These are phyloP conservation scores for Bipolaris gigantea DNA, from an alignment of 2,329 filamentous ascomycete genomes.

Conservation along the genomic window DNA sequence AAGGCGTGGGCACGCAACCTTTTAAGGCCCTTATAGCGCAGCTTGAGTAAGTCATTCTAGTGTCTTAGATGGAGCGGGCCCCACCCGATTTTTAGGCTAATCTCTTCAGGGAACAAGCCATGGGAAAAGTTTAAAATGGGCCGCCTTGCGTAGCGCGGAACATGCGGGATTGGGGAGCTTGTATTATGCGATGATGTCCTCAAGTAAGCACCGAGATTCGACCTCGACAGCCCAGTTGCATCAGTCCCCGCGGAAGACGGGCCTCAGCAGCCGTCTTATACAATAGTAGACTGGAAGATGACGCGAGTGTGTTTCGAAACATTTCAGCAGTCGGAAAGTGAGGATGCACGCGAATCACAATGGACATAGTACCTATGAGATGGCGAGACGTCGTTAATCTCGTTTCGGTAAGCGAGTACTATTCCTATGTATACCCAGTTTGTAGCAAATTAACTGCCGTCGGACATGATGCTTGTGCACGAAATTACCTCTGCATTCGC, in stretches of 20 bases:
- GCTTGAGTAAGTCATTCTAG: background rate
- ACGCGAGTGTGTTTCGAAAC: background rate
- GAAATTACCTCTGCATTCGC: too few relatives aligned
- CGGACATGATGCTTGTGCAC: too few relatives aligned
- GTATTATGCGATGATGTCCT: background rate
- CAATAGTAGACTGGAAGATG: background rate
- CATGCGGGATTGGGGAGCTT: background rate
- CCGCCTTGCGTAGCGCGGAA: background rate
- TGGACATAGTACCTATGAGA: background rate
- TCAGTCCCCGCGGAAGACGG: background rate
- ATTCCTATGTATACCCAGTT: too few relatives aligned
- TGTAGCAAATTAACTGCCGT: too few relatives aligned
- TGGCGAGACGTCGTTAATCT: too few relatives aligned
- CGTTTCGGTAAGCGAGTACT: too few relatives aligned
- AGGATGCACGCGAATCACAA: background rate
- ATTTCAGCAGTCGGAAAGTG: background rate
- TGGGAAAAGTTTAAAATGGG: background rate
- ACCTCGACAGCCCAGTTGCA: background rate
- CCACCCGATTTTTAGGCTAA: slow-evolving; percentile 1
- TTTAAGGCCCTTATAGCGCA: background rate
- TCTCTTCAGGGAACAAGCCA: background rate
- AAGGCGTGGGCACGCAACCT: background rate
- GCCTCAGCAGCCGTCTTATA: background rate
- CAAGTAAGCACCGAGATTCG: slow-evolving; percentile 1
- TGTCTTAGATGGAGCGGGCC: background rate